Base-by-base conservation (phyloP, 176 grass and related monocot species). In the Carex myosuroides region DNA sequence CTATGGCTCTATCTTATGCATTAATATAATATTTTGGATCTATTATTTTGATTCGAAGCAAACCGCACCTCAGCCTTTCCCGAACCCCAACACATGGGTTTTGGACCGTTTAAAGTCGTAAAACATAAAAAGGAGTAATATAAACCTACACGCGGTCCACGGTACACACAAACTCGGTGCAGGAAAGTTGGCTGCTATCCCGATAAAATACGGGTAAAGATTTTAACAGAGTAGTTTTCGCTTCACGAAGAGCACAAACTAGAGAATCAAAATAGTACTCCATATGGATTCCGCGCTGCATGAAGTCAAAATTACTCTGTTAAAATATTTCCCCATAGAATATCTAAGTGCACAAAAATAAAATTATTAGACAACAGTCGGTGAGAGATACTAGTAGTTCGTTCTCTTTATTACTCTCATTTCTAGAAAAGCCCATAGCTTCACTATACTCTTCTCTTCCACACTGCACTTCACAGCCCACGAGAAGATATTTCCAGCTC, bases 81-180 rank as follows among this genome's bases (percentile, higher is more conserved):
- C 79, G 42, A 62, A 39, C 29, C 82, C 62, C 83, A 42, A 60
- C 66, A 32, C 83, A 35, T 78, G 69, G 69, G 70, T 85, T 85
- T 79, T 76, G 54, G 84, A 85, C 84, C 71, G 56, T 79, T 85
- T 76, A 46, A 50, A 64, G 83, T 13, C 11, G 50, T 32, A 77
- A 77, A 30, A 77, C 37, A 32, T 18, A 68, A 18, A 70, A 42
- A 69, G 16, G 9, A 66, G 29, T n/a, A 20, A 70, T 10, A 20
- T 7, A 65, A 16, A 44, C 50, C 50, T 32, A 32, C 21, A 56
- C 50, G 5, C 1, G 50, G 73, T 56, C 12, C 52, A 56, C 7
- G 0, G 0, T 9, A 56, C 21, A 77, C 50, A 56, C 56, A 18
- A 54, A 77, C 24, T 54, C 73, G 73, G 50, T 17, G 22, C 17